Conservation (phyloP, 2,329 filamentous ascomycete genomes). For the Verticillium tricorpus region DNA sequence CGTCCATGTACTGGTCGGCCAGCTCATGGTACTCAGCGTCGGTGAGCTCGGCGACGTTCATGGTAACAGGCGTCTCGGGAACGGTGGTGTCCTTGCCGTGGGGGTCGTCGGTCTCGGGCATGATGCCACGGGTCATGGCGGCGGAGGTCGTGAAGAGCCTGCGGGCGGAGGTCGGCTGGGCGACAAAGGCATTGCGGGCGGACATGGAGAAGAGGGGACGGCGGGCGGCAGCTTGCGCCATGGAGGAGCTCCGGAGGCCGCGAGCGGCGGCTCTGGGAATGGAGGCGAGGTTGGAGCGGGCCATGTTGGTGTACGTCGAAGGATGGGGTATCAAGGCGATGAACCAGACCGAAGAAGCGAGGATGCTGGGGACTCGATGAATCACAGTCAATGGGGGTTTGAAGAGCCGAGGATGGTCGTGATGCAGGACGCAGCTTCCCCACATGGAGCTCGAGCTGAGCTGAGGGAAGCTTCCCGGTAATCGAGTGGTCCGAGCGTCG, state of each 20-base stretch:
- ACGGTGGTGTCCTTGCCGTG: slow-evolving; percentile 35
- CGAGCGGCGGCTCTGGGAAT: slow-evolving; percentile 32
- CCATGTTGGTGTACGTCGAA: slow-evolving; percentile 19
- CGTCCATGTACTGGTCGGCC: slow-evolving; percentile 69
- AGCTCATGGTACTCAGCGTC: slow-evolving; percentile 71
- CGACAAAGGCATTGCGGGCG: slow-evolving; percentile 14
- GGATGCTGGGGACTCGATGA: neutral
- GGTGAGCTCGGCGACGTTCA: slow-evolving; percentile 56
- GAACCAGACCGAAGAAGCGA: neutral
- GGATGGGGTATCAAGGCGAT: neutral
- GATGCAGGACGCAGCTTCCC: slow-evolving; percentile 6
- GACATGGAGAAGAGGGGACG: slow-evolving; percentile 4
- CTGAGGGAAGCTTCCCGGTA: slow-evolving; percentile 6
- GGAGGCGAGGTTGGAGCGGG: slow-evolving; percentile 25
- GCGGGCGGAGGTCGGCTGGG: slow-evolving; percentile 10
- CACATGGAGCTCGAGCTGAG: slow-evolving; percentile 4
- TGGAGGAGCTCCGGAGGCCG: slow-evolving; percentile 21
- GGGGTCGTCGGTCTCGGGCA: slow-evolving; percentile 55
- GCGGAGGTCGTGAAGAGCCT: slow-evolving; percentile 25
- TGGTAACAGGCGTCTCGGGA: slow-evolving; percentile 33
- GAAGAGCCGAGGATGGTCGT: neutral
- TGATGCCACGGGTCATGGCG: slow-evolving; percentile 43
- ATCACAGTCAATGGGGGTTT: neutral
- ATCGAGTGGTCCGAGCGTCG: rapidly evolving
- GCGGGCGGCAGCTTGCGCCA: slow-evolving; percentile 13